These are phyloP conservation scores for Microcos paniculata DNA, from an alignment of 345 rosid genomes.

Conservation along the genomic window DNA sequence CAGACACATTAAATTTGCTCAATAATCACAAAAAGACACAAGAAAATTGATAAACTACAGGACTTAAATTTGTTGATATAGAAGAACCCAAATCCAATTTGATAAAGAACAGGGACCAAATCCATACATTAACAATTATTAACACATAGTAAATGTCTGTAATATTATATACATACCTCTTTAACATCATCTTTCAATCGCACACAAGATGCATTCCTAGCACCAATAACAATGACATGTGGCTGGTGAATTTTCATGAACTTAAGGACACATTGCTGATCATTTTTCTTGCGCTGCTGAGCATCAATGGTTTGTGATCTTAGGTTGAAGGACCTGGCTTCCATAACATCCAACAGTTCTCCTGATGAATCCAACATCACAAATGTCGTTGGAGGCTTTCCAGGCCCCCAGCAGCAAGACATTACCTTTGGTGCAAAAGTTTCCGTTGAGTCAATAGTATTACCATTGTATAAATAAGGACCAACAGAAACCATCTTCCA, in stretches of 20 bases:
- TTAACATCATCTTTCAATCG: conserved; percentile 82
- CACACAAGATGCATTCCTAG: conserved; percentile 76
- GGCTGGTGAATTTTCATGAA: conserved; percentile 93
- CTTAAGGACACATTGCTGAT: conserved; percentile 73
- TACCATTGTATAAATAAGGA: conserved; percentile 76
- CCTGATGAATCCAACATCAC: conserved; percentile 94
- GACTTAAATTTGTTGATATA: not conserved
- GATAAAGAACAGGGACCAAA: not conserved
- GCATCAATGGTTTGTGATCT: conserved; percentile 74
- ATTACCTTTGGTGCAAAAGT: conserved; percentile 88
- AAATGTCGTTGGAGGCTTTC: conserved; percentile 88
- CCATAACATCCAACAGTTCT: conserved; percentile 84
- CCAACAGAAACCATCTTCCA: conserved; percentile 89
- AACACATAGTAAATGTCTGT: not conserved
- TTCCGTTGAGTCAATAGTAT: conserved; percentile 58
- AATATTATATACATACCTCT: conserved; percentile 47
- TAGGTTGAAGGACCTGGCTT: conserved; percentile 66
- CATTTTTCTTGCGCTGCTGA: conserved; percentile 81
- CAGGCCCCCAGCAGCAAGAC: conserved; percentile 99
- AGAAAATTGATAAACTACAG: not conserved
- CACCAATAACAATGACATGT: conserved; percentile 88
- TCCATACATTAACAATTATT: not conserved
- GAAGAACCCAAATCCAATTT: not conserved
- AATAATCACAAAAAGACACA: not conserved
- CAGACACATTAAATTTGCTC: not conserved